Base-by-base conservation (phyloP, 2,329 filamentous ascomycete species). In the Dactylellina parvicollis region DNA sequence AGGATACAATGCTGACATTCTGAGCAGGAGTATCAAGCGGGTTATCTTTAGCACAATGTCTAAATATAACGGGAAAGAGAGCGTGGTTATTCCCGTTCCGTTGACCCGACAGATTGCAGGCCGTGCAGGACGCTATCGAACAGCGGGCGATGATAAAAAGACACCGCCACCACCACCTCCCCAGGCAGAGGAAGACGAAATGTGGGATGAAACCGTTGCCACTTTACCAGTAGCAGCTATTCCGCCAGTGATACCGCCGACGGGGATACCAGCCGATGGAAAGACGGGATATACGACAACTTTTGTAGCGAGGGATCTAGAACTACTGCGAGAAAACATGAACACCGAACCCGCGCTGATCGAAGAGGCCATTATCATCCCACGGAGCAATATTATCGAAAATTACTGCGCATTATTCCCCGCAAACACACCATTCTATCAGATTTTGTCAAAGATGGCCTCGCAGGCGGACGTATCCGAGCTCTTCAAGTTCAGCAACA, bases 21-120 rank as follows among this genome's bases (percentile, higher is more conserved):
- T 7, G 4, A 16, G 28, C 54, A 87, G 86, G 80, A 88, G 85
- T 76, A 92, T 97, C 79, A 95, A 92, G 79, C 90, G 96, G 24
- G 86, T 99, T 73, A 87, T 99, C 60, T 95, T 99, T 76, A 92
- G 96, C 78, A 85, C 89, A 0, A 85, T 89, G 1, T 82, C 84
- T 71, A 99, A 97, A 80, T 89, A 85, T 76, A 86, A 92, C 74
- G 90, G 90, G 0, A 78, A 76, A 0, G 81, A 83, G 3, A 84
- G 85, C 28, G 83, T 87, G 14, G 81, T 84, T 2, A 83, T 99
- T 22, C 83, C 85, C 0, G 84, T 90, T 2, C 89, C 92, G 0
- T 91, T 97, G 76, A 85, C 97, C 78, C 97, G 96, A 80, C 95
- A 99, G 79, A 99, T 99, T 78, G 95, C 89, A 54, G 95, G 95